Evolutionary conservation across 2,329 filamentous ascomycete genomes (phyloP).

Genomic region (Calonectria hongkongensis): DNA sequence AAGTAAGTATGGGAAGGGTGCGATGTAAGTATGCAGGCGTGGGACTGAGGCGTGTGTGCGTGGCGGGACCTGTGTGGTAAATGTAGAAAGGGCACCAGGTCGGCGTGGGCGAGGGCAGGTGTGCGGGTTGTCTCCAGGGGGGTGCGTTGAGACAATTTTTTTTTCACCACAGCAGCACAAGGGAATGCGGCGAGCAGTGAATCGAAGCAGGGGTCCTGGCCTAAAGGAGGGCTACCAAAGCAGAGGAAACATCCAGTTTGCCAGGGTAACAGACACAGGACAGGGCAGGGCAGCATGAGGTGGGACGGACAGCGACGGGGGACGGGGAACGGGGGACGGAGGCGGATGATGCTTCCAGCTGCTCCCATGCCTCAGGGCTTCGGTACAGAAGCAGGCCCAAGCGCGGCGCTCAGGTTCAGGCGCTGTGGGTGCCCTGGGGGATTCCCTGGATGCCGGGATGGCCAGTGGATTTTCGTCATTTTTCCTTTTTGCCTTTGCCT

Average conservation of each 20-base stretch:
- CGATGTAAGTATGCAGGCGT: constrained; percentile 52
- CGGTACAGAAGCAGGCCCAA: constrained; percentile 33
- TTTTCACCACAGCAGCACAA: constrained; percentile 50
- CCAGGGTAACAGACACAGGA: constrained; percentile 18
- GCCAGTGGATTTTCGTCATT: constrained; percentile 11
- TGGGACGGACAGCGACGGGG: constrained; percentile 22
- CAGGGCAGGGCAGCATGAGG: constrained; percentile 26
- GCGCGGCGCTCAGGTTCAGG: constrained; percentile 42
- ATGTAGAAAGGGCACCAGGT: constrained; percentile 51
- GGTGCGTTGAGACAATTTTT: constrained; percentile 53
- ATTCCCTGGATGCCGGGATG: constrained; percentile 20
- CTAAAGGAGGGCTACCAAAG: constrained; percentile 26
- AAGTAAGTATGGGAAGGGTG: constrained; percentile 45
- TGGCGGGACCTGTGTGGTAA: constrained; percentile 56
- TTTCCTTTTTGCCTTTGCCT: constrained; percentile 27
- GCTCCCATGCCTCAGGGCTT: constrained; percentile 35
- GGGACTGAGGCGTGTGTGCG: constrained; percentile 49
- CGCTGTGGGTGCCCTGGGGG: constrained; percentile 30
- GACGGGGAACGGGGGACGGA: constrained; percentile 11
- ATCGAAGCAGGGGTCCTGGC: constrained; percentile 39
- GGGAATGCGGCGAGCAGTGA: constrained; percentile 50
- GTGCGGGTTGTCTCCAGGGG: constrained; percentile 48
- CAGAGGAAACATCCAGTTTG: constrained; percentile 29
- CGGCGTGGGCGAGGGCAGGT: constrained; percentile 45
- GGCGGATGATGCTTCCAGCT: constrained; percentile 21